These are phyloP conservation scores for Globisporangium solare DNA, from an alignment of 352 stramenopile species.

Conservation along the genomic window DNA sequence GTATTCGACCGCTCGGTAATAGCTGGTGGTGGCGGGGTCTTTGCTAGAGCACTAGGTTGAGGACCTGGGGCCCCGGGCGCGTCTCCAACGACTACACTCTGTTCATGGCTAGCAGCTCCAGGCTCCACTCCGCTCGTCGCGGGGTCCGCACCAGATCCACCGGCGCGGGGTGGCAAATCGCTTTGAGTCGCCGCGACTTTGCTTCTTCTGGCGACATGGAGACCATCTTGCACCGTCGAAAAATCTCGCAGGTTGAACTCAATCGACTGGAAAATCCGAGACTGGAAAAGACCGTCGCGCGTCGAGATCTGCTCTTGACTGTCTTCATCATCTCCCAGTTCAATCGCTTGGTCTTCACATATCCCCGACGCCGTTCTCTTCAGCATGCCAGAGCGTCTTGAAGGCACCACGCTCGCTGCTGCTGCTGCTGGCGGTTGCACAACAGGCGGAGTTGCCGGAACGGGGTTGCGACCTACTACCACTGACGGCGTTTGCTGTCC, in stretches of 20 bases:
- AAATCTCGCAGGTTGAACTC: constrained; percentile 43
- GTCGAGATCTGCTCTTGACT: neutral
- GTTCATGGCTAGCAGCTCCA: neutral
- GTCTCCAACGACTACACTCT: too few species aligned
- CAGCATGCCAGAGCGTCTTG: neutral
- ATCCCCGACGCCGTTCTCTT: constrained; percentile 5
- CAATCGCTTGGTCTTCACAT: constrained; percentile 6
- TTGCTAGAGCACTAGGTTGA: too few species aligned
- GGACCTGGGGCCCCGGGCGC: too few species aligned
- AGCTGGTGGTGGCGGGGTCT: too few species aligned
- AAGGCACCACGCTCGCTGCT: neutral
- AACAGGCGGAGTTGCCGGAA: neutral
- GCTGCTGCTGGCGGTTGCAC: neutral
- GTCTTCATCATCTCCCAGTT: constrained; percentile 16
- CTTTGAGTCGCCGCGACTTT: neutral
- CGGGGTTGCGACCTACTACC: neutral
- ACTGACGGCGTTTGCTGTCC: neutral
- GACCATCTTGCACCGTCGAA: constrained; percentile 26
- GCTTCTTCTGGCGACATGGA: constrained; percentile 33
- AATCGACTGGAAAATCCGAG: constrained; percentile 34
- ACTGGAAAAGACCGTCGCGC: constrained; percentile 19
- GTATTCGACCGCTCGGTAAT: too few species aligned
- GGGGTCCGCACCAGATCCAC: neutral
- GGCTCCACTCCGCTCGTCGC: neutral
- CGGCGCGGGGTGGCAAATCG: too few species aligned